Evolutionary conservation across 768 basidiomycete species (phyloP).

Genomic region (Rhodotorula sphaerocarpa): DNA sequence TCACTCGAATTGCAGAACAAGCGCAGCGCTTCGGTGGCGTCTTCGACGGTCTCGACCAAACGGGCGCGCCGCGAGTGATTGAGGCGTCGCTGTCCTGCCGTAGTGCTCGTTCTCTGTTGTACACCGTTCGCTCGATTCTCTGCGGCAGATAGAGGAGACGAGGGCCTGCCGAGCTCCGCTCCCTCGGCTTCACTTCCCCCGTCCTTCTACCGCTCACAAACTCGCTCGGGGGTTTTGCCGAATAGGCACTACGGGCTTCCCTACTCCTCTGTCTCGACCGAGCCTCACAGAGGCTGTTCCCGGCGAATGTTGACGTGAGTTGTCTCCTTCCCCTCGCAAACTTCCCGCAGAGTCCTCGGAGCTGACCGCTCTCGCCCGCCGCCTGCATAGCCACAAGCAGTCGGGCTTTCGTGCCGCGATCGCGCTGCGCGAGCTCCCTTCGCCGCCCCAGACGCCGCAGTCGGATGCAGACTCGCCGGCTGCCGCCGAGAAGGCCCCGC

Average conservation of each 20-base stretch:
- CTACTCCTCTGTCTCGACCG: too few species aligned
- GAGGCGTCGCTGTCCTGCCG: neutral
- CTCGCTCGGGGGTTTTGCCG: too few species aligned
- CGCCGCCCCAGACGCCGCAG: too few species aligned
- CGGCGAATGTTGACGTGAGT: too few species aligned
- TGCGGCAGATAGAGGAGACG: neutral
- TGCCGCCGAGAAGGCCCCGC: neutral
- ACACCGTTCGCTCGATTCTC: neutral
- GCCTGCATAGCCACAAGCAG: neutral
- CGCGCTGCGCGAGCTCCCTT: too few species aligned
- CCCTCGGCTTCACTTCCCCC: neutral
- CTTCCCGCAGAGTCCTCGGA: neutral
- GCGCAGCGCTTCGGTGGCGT: slow-evolving; percentile 25
- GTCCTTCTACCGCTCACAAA: neutral
- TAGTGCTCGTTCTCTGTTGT: neutral
- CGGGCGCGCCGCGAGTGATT: slow-evolving; percentile 22
- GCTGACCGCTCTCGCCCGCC: neutral
- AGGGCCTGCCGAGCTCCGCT: neutral
- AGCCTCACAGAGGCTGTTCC: too few species aligned
- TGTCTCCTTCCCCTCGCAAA: neutral
- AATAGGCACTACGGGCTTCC: too few species aligned
- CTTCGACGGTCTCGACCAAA: slow-evolving; percentile 29
- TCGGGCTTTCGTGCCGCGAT: neutral
- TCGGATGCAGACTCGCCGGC: too few species aligned
- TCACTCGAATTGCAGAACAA: slow-evolving; percentile 23